Evolutionary conservation across 345 rosid species (phyloP), one percentile per base, ranked within the genome.

Genomic region (Carallia pectinifolia): DNA sequence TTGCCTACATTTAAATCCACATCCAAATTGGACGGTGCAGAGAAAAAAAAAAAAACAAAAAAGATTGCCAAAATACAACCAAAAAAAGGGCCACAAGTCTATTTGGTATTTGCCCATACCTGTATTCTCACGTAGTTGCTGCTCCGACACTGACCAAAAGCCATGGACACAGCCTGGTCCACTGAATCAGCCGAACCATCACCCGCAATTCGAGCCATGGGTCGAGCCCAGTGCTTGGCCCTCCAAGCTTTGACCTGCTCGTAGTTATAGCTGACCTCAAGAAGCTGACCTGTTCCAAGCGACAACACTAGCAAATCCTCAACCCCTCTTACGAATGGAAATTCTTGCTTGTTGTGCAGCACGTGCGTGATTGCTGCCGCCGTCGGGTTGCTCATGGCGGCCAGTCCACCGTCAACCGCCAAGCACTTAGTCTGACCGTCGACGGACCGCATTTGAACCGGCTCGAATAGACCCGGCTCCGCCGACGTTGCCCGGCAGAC

Each of bases 341-440:
- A 94, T 81, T 94, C 98, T 71, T 91, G 96, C 85, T 94, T 94
- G 77, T 94, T 94, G 53, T 94, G 98, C 66, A 94, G 76, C 70
- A 94, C 98, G 79, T 94, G 98, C 63, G 98, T 94, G 39, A 94
- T 91, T 13, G 98, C 97, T 16, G 98, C 98, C 1, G 96, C 87
- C 2, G 98, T 77, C 8, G 97, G 98, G 73, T 94, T 94, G 66
- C 81, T 88, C 97, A 87, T 91, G 0, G 92, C 89, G 0, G 92
- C 90, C 33, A 92, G 70, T 2, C 96, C 97, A 1, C 97, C 97
- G 33, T 91, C 98, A 12, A 94, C 87, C 10, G 97, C 99, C 37
- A 91, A 67, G 74, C 99, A 95, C 70, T 72, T 70, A 40, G 95
- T 91, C 73, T 68, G 87, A n/a, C 92, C 90, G 60, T 91, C 97